These are phyloP conservation scores for Syncephalastrum contaminatum DNA, from an alignment of 371 early-diverging fungal species.

Conservation along the genomic window DNA sequence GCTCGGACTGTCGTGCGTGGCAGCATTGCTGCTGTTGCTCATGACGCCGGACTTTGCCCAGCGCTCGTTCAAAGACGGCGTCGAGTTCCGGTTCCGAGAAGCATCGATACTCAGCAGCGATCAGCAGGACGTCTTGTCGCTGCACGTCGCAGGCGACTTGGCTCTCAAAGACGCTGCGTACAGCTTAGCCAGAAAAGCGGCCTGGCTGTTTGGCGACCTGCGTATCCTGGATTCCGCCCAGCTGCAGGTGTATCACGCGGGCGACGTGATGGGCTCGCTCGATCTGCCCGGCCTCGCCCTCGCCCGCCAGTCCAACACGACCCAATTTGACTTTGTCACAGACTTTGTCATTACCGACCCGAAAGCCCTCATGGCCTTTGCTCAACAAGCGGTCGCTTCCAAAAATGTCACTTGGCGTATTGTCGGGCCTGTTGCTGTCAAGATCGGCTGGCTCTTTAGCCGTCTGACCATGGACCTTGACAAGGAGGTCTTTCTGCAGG, in stretches of 20 bases:
- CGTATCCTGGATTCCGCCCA: conserved; percentile 15
- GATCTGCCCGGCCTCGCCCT: conserved; percentile 33
- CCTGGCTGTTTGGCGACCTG: conserved; percentile 30
- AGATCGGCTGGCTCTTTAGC: conserved; percentile 28
- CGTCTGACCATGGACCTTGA: conserved; percentile 20
- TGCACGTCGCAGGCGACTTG: conserved; percentile 43
- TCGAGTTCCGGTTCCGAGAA: conserved; percentile 28
- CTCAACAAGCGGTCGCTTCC: conserved; percentile 36
- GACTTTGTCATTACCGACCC: conserved; percentile 32
- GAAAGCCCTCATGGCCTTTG: conserved; percentile 36
- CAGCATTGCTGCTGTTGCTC: conserved; percentile 19
- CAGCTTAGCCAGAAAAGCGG: conserved; percentile 18
- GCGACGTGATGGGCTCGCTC: conserved; percentile 30
- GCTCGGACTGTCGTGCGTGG: conserved; percentile 13
- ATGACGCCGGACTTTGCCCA: conserved; percentile 50
- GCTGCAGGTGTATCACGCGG: conserved; percentile 20
- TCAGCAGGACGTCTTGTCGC: conserved; percentile 20
- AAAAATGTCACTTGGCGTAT: conserved; percentile 37
- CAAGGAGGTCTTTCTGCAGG: conserved; percentile 32
- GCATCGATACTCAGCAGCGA: conserved; percentile 37
- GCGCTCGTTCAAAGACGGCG: conserved; percentile 32
- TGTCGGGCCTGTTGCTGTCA: conserved; percentile 25
- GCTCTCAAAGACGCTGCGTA: conserved; percentile 22
- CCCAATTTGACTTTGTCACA: conserved; percentile 42
- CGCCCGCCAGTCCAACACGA: conserved; percentile 12